Base-by-base conservation (phyloP, 2,329 filamentous ascomycete species). In the Fusarium foetens region DNA sequence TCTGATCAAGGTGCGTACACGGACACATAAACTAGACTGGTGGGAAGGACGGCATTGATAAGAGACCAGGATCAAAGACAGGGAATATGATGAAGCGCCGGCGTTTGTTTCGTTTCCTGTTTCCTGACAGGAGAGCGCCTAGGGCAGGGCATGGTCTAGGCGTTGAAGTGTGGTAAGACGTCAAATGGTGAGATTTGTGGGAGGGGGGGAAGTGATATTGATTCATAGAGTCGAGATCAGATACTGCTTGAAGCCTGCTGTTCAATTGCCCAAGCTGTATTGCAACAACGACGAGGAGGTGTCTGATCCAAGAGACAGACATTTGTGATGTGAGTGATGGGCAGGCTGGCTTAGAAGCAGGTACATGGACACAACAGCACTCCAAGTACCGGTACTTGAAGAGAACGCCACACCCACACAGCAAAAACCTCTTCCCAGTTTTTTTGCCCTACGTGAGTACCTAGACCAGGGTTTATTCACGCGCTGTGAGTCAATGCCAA, bases 41-140 rank as follows among this genome's bases (percentile, higher is more conserved):
- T 58, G 63, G 53, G 62, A 59, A 60, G 55, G 52, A 63, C 57
- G 55, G 64, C 64, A 67, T 49, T 45, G 39, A 53, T 57, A 58
- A 71, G 33, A 64, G 63, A 63, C 71, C 58, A 54, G 71, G 74
- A 63, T 75, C 33, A 54, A 59, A 57, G 46, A 43, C 58, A 65
- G 65, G 72, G 68, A 46, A 66, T 57, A 52, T 27, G 48, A 58
- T 64, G 74, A 76, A 74, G 75, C 75, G 75, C 75, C 66, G 57
- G 74, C 74, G 75, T 58, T 75, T 76, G 75, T 76, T 76, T 76
- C 74, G 74, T 76, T 76, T 76, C 66, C 69, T 73, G 74, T 74
- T 76, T 74, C 66, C 65, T 66, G 72, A 63, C 72, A 60, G 71
- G 68, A 74, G 65, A 74, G 74, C 74, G 74, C 70, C 68, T 75